A percentile compares a stretch with the other conserved stretches of the same genome.
These are phyloP conservation scores for Conidiobolus coronatus DNA, from an alignment of 371 early-diverging fungal species.

Conservation along the genomic window DNA sequence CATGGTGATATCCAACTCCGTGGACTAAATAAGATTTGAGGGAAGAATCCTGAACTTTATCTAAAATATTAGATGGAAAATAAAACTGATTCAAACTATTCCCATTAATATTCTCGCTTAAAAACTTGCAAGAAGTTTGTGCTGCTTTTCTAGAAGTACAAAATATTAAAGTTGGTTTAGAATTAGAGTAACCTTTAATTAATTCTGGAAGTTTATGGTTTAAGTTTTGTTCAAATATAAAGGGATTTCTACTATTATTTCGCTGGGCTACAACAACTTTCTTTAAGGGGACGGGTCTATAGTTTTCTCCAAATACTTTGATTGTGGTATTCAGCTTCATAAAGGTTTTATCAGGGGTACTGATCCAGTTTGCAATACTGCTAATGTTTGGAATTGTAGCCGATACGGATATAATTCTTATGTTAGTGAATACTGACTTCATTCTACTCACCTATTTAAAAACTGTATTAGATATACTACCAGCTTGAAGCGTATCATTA, in stretches of 20 bases:
- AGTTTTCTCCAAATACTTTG: conserved; percentile 47
- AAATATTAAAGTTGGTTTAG: conserved; percentile 46
- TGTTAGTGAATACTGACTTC: conserved; percentile 12
- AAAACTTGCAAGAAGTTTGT: conserved; percentile 25
- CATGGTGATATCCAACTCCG: conserved; percentile 58
- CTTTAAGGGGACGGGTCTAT: conserved; percentile 47
- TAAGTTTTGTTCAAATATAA: conserved; percentile 33
- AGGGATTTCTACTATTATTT: conserved; percentile 16
- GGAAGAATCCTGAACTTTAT: background rate
- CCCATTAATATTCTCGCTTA: conserved; percentile 14
- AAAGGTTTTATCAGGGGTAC: conserved; percentile 11
- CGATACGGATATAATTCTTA: conserved; percentile 38
- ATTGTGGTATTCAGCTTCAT: conserved; percentile 8
- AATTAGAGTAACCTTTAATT: conserved; percentile 22
- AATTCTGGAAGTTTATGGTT: conserved; percentile 40
- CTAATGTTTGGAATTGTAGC: conserved; percentile 73
- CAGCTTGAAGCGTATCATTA: conserved; percentile 9
- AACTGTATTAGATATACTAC: background rate
- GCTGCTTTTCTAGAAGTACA: conserved; percentile 50
- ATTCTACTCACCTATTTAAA: background rate
- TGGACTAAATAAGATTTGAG: conserved; percentile 7
- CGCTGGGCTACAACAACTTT: conserved; percentile 30
- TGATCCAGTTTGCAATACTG: conserved; percentile 55
- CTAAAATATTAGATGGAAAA: background rate
- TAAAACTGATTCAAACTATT: conserved; percentile 6